A percentile compares a stretch with the other conserved stretches of the same genome.
These are phyloP conservation scores for Xylariaceae sp. DNA, from an alignment of 2,329 filamentous ascomycete species.

Conservation along the genomic window DNA sequence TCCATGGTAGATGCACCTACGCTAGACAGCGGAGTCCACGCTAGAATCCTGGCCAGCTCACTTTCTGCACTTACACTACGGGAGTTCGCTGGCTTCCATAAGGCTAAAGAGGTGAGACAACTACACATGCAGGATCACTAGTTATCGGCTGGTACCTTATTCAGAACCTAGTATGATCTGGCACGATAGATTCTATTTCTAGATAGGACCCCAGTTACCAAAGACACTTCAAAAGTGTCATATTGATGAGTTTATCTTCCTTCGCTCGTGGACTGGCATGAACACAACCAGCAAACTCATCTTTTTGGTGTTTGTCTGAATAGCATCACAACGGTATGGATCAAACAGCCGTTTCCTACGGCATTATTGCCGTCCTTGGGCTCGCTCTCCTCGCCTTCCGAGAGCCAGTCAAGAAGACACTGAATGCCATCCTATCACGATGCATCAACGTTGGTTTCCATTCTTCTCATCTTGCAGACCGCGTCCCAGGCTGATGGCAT, in stretches of 20 bases:
- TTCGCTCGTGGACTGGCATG: neutral
- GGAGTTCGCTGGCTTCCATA: too few species aligned
- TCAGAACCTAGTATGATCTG: too few species aligned
- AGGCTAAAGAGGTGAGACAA: too few species aligned
- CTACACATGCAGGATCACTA: too few species aligned
- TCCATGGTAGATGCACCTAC: too few species aligned
- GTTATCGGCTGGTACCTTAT: constrained; percentile 6
- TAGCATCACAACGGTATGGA: neutral
- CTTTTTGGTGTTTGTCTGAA: neutral
- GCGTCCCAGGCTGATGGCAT: neutral
- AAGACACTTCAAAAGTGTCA: neutral
- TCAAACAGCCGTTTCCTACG: neutral
- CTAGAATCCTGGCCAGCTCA: too few species aligned
- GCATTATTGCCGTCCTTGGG: neutral
- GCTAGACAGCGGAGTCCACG: too few species aligned
- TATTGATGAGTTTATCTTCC: neutral
- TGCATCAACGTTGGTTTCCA: neutral
- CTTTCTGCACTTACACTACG: too few species aligned
- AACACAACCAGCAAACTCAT: neutral
- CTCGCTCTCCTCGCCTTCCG: neutral
- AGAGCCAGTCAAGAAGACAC: neutral
- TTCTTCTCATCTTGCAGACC: neutral
- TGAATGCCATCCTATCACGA: neutral
- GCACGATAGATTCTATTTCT: neutral
- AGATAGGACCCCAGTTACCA: neutral